Percentiles rank a stretch among this genome's conserved stretches.
phyloP scores from a whole-genome alignment of 768 basidiomycete species.

The Auricularia cornea region DNA sequence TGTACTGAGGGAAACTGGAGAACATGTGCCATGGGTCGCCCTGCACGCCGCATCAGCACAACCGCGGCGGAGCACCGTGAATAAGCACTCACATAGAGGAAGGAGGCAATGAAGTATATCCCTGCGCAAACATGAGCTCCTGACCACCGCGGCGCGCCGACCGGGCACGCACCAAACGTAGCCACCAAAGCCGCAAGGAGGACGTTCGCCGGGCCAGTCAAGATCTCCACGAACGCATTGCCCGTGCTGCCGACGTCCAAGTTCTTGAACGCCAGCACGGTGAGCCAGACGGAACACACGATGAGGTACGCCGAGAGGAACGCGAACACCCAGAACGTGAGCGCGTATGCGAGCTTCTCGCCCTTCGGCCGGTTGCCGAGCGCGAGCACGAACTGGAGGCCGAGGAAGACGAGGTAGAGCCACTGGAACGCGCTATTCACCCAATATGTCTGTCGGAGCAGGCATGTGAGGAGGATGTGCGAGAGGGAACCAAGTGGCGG shows the following conservation, averaged over 20 bases:
- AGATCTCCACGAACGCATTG: slow-evolving; percentile 69
- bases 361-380: slow-evolving; percentile 84
- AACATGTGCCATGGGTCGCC: slow-evolving; percentile 98
- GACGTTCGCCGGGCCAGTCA: slow-evolving; percentile 69
- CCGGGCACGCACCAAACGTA: slow-evolving; percentile 56
- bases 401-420: slow-evolving; percentile 80
- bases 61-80: not conserved
- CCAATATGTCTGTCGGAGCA: slow-evolving; percentile 66
- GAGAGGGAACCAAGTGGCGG: slow-evolving; percentile 3
- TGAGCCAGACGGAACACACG: slow-evolving; percentile 57
- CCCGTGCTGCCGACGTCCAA: slow-evolving; percentile 51
- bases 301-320: slow-evolving; percentile 67
- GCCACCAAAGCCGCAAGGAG: slow-evolving; percentile 82
- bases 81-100: slow-evolving; percentile 63
- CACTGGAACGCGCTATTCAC: slow-evolving; percentile 75
- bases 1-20: slow-evolving; percentile 86
- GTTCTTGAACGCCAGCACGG: slow-evolving; percentile 63
- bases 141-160: not conserved
- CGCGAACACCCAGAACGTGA: slow-evolving; percentile 31
- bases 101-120: slow-evolving; percentile 76
- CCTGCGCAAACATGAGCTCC: slow-evolving; percentile 31
- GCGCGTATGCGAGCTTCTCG: slow-evolving; percentile 61
- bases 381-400: slow-evolving; percentile 70
- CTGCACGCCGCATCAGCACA: slow-evolving; percentile 27
- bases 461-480: not conserved